Conservation (phyloP, 768 basidiomycete species). For the Jaapia argillacea region DNA sequence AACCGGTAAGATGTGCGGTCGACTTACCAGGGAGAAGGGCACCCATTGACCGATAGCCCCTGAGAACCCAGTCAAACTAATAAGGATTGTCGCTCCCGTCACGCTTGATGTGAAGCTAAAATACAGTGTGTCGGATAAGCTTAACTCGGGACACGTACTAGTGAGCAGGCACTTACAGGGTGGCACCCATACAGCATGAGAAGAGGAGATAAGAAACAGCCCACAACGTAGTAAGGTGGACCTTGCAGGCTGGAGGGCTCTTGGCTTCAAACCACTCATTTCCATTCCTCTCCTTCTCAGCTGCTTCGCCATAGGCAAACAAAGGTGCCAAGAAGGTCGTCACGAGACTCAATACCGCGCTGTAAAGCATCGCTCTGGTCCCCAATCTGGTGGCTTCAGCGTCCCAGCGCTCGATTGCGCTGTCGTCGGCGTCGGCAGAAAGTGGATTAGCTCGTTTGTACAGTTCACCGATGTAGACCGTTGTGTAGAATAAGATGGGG, state of each 20-base stretch:
- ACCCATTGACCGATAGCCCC: conserved; percentile 93
- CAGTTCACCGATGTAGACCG: conserved; percentile 81
- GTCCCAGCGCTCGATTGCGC: conserved; percentile 28
- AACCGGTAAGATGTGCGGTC: neutral
- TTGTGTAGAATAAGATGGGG: conserved; percentile 82
- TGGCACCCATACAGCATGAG: conserved; percentile 67
- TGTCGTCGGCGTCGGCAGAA: conserved; percentile 12
- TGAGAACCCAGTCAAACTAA: conserved; percentile 78
- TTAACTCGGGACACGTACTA: neutral
- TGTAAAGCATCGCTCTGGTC: conserved; percentile 73
- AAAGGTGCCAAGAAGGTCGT: conserved; percentile 65
- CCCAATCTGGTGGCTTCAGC: conserved; percentile 76
- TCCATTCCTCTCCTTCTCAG: neutral
- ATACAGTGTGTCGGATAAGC: conserved; percentile 8
- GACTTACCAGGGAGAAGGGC: conserved; percentile 75
- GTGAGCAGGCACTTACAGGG: conserved; percentile 53
- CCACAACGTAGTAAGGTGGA: conserved; percentile 70
- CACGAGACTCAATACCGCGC: conserved; percentile 56
- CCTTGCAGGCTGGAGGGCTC: conserved; percentile 77
- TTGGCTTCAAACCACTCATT: no score
- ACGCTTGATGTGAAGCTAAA: conserved; percentile 65
- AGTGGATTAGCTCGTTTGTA: conserved; percentile 43
- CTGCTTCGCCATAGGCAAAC: conserved; percentile 29
- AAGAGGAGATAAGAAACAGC: conserved; percentile 68
- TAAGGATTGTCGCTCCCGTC: conserved; percentile 59